Percentiles rank a stretch among this genome's conserved stretches.
Evolutionary conservation across 1,284 basidiomycete genomes (phyloP).

Genomic region (Sporisorium exsertum): DNA sequence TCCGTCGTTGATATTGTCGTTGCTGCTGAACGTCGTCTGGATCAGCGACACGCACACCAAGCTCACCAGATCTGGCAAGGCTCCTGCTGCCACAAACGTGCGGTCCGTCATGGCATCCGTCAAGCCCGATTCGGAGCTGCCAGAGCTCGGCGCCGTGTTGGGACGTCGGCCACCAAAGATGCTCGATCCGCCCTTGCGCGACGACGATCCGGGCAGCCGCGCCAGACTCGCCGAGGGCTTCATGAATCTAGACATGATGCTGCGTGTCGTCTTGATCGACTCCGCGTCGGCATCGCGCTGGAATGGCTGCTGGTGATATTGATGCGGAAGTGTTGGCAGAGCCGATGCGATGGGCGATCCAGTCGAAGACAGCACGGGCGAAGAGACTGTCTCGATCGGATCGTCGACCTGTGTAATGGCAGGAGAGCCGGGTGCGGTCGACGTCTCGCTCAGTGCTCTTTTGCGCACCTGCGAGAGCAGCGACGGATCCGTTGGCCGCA

Average conservation of each 20-base stretch:
- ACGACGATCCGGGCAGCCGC: constrained; percentile 22
- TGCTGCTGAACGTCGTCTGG: constrained; percentile 61
- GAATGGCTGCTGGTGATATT: constrained; percentile 3
- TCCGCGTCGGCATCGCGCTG: constrained; percentile 36
- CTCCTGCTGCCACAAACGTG: constrained; percentile 34
- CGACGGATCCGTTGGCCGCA: constrained; percentile 57
- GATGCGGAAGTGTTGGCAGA: not conserved
- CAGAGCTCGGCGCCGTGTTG: constrained; percentile 55
- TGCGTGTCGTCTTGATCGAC: constrained; percentile 49
- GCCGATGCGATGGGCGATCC: constrained; percentile 15
- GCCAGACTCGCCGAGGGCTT: constrained; percentile 38
- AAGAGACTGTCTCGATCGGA: constrained; percentile 38
- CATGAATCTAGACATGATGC: constrained; percentile 47
- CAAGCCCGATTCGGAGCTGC: constrained; percentile 43
- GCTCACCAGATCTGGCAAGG: constrained; percentile 46
- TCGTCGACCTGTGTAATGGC: constrained; percentile 31
- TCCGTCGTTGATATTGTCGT: constrained; percentile 55
- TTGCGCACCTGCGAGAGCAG: constrained; percentile 46
- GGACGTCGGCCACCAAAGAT: constrained; percentile 49
- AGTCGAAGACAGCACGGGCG: constrained; percentile 4
- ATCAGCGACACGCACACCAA: constrained; percentile 59
- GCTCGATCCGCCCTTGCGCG: constrained; percentile 40
- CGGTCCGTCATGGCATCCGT: constrained; percentile 44
- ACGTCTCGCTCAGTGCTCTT: constrained; percentile 39
- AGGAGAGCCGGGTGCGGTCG: constrained; percentile 42